phyloP scores from a whole-genome alignment of 1,284 basidiomycete species.

The Testicularia cyperi region DNA sequence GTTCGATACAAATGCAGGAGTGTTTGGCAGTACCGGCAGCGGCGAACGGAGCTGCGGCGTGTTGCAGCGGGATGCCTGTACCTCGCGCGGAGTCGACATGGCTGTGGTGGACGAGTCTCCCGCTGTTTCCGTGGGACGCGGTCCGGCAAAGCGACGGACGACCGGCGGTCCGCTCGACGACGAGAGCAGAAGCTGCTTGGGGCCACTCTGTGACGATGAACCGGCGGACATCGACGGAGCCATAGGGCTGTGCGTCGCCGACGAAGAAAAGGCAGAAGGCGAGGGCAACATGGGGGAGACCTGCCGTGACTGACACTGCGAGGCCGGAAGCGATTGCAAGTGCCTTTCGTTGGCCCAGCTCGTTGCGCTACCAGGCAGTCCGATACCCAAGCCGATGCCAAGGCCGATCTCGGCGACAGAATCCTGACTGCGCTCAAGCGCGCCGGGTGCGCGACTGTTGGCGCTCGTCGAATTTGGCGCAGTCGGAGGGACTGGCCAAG shows the following conservation, averaged over 20 bases:
- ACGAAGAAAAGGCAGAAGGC: too few species aligned
- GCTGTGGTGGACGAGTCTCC: slow-evolving; percentile 8
- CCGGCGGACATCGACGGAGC: too few species aligned
- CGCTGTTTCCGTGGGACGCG: slow-evolving; percentile 15
- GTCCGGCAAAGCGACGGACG: slow-evolving; percentile 15
- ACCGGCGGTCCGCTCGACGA: slow-evolving; percentile 24
- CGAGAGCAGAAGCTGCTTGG: slow-evolving; percentile 22
- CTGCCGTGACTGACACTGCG: too few species aligned
- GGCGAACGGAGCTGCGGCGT: slow-evolving; percentile 24
- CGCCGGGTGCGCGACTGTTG: slow-evolving; percentile 13
- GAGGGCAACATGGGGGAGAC: too few species aligned
- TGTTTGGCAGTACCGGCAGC: slow-evolving; percentile 32
- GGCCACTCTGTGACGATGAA: slow-evolving; percentile 9
- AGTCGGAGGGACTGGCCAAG: too few species aligned
- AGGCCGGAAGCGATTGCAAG: too few species aligned
- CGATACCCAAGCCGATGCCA: slow-evolving; percentile 15
- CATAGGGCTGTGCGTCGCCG: too few species aligned
- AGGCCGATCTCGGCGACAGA: slow-evolving; percentile 22
- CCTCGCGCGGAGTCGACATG: background rate
- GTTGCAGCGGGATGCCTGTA: slow-evolving; percentile 12
- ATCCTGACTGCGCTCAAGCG: too few species aligned
- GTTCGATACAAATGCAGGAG: slow-evolving; percentile 16
- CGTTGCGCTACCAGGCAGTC: too few species aligned
- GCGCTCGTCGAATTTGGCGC: slow-evolving; percentile 3
- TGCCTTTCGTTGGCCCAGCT: too few species aligned